These are phyloP conservation scores for Talaromyces sp. DNA, from an alignment of 2,329 filamentous ascomycete genomes.

Conservation along the genomic window DNA sequence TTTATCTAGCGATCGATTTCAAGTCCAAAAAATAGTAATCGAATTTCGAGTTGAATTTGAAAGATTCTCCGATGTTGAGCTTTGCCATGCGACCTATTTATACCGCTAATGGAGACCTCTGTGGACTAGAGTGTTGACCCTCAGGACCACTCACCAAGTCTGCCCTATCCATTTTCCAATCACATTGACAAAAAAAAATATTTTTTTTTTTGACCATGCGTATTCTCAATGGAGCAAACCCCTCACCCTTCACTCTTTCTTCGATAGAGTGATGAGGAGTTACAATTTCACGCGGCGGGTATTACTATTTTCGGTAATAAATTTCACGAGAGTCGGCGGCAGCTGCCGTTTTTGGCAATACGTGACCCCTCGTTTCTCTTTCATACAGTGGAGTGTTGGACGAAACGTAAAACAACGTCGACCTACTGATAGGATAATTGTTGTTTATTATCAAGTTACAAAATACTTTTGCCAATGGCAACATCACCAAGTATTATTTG, in stretches of 20 bases:
- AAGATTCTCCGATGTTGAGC: background rate
- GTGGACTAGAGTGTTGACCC: too few species aligned
- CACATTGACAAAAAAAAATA: background rate
- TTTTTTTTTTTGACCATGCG: background rate
- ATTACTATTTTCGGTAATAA: background rate
- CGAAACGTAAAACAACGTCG: too few species aligned
- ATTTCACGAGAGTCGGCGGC: too few species aligned
- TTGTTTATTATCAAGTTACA: too few species aligned
- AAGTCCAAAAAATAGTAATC: background rate
- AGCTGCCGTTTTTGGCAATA: background rate
- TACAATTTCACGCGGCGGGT: background rate
- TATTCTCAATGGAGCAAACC: background rate
- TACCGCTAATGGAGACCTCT: background rate
- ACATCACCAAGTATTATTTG: too few species aligned
- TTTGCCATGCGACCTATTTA: background rate
- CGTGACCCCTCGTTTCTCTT: too few species aligned
- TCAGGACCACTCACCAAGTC: too few species aligned
- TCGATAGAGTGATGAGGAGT: background rate
- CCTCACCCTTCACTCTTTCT: background rate
- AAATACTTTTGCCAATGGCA: too few species aligned
- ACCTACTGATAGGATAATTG: too few species aligned
- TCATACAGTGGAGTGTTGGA: too few species aligned
- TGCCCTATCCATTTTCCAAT: background rate
- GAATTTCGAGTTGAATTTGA: background rate
- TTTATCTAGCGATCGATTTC: background rate